These are phyloP conservation scores for Kodamaea jinghongensis DNA, from an alignment of 805 yeast genomes.

Conservation along the genomic window DNA sequence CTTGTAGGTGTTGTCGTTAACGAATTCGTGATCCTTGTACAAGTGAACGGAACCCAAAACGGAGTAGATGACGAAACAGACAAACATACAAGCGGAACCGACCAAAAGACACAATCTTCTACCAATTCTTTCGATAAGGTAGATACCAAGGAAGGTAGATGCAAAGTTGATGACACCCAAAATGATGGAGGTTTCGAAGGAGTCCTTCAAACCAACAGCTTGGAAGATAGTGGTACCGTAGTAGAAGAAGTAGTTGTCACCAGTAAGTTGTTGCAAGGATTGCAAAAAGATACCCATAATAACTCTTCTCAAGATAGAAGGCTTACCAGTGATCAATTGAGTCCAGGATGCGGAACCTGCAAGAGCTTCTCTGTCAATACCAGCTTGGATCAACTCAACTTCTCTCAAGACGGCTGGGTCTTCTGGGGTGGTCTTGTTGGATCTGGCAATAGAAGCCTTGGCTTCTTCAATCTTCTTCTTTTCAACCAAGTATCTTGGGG, in stretches of 20 bases:
- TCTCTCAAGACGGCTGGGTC: slow-evolving; percentile 26
- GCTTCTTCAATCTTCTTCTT: slow-evolving; percentile 24
- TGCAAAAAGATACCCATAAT: slow-evolving; percentile 25
- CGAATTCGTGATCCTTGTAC: slow-evolving; percentile 14
- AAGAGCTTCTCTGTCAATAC: slow-evolving; percentile 26
- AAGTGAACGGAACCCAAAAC: slow-evolving; percentile 22
- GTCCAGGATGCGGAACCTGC: slow-evolving; percentile 28
- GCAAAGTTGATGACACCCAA: slow-evolving; percentile 56
- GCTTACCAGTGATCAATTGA: slow-evolving; percentile 26
- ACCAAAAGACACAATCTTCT: slow-evolving; percentile 48
- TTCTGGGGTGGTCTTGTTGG: slow-evolving; percentile 22
- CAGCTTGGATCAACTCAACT: slow-evolving; percentile 27
- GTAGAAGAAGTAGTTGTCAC: slow-evolving; percentile 65
- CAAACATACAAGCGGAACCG: slow-evolving; percentile 40
- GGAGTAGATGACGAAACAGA: slow-evolving; percentile 27
- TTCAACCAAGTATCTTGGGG: slow-evolving; percentile 27
- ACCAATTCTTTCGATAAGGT: slow-evolving; percentile 52
- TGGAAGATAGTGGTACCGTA: slow-evolving; percentile 63
- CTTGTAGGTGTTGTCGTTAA: slow-evolving; percentile 20
- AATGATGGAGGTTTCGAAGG: slow-evolving; percentile 59
- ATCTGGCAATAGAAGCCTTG: slow-evolving; percentile 23
- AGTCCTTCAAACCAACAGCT: slow-evolving; percentile 54
- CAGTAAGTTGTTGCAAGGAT: slow-evolving; percentile 59
- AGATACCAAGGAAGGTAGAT: slow-evolving; percentile 53
- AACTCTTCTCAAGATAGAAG: slow-evolving; percentile 25